Conservation (phyloP, 2,329 filamentous ascomycete genomes). For the Mariannaea elegans region DNA sequence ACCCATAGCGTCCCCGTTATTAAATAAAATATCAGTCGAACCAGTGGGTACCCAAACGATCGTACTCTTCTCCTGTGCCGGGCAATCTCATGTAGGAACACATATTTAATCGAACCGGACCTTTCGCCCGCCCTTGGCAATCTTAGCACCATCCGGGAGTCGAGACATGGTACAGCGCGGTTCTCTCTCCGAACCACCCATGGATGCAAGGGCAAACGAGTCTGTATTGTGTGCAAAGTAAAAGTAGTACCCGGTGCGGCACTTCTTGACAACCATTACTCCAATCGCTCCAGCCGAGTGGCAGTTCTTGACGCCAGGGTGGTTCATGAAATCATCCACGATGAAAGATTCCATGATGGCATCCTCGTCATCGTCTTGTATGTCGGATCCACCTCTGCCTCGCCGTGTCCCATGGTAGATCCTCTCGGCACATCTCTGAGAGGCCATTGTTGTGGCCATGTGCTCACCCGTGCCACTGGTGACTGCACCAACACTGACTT, state of each 20-base stretch:
- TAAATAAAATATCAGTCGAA: background rate
- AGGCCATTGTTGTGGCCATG: constrained; percentile 95
- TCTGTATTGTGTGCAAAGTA: constrained; percentile 98
- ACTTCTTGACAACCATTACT: constrained; percentile 89
- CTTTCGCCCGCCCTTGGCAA: constrained; percentile 65
- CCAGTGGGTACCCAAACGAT: background rate
- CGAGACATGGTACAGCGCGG: constrained; percentile 92
- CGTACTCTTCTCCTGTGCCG: background rate
- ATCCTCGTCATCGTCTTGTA: constrained; percentile 79
- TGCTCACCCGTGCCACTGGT: constrained; percentile 97
- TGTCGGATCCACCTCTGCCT: constrained; percentile 66
- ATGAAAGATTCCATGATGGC: constrained; percentile 80
- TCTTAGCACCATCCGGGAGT: constrained; percentile 60
- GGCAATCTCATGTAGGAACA: background rate
- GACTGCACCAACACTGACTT: constrained; percentile 79
- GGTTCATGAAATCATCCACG: constrained; percentile 88
- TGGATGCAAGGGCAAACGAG: constrained; percentile 84
- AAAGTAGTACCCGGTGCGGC: constrained; percentile 76
- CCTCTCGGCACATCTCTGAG: constrained; percentile 84
- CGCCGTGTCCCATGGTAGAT: constrained; percentile 77
- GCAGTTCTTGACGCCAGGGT: constrained; percentile 83
- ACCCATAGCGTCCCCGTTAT: too few relatives aligned
- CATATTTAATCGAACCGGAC: constrained; percentile 45
- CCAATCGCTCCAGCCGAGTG: constrained; percentile 89
- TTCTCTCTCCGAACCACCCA: constrained; percentile 79